Base-by-base conservation (phyloP, 495 filamentous ascomycete genomes). In the Hypoxylon crocopeplum region DNA sequence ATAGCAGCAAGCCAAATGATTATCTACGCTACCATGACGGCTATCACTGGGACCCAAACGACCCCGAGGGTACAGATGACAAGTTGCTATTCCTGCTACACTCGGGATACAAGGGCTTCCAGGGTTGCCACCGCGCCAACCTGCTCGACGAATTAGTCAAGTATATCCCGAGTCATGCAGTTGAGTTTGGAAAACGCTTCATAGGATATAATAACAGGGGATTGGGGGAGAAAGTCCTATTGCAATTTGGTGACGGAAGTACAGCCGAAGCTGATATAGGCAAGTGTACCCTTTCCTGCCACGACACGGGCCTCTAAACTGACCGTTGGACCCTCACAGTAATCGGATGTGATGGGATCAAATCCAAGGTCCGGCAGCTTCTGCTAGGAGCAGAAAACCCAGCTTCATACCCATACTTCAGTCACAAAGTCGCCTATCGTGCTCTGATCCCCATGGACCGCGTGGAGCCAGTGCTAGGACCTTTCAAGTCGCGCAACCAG, bases 301-400 rank as follows among this genome's bases (percentile, higher is more conserved):
- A 24, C 37, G 12, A 30, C 5, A 8, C n/a, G 47, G 36, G 19
- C 46, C 11, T n/a, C 3, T 19, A 19, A 59, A 52, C 29, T 32
- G n/a, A 62, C 33, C 29, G 21, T 39, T 16, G 29, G 2, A 12
- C 24, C 3, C 29, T 10, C 5, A 19, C 12, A 67, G 75, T 84
- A 7, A 78, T 86, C 45, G 83, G 77, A n/a, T 82, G 78, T 58
- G 82, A 85, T 59, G 82, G 82, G 1, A 80, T 85, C 50, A 77
- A 75, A 41, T 82, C 80, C 3, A 62, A 67, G 1, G 69, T 83
- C 0, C 73, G 82, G 19, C 56, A 72, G 24, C 24, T 76, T 24
- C 10, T 83, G 5, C 57, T 79, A 1, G 68, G 70, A 0, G 17
- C 52, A 3, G 67, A 68, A 41, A 69, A 74, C 41, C 75, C 73